Conservation (phyloP, 352 stramenopile genomes). For the Phytophthora agathidicida region DNA sequence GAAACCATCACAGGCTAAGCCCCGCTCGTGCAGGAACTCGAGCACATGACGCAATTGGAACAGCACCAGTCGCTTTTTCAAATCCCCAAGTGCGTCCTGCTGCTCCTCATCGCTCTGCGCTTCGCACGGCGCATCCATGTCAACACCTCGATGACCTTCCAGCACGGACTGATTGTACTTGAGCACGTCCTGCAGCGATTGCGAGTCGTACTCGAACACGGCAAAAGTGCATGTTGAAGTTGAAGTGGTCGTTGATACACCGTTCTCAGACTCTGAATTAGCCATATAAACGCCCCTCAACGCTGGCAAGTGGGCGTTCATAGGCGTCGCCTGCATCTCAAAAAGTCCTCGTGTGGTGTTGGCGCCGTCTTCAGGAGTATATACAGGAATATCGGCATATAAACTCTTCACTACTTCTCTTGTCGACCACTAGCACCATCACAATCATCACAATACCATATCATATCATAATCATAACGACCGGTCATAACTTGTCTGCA, state of each 20-base stretch:
- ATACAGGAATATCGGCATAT: conserved; percentile 58
- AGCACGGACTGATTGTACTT: conserved; percentile 74
- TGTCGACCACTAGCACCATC: conserved; percentile 25
- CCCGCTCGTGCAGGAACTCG: conserved; percentile 48
- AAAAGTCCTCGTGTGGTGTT: conserved; percentile 30
- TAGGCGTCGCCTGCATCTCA: conserved; percentile 30
- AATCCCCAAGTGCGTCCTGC: conserved; percentile 44
- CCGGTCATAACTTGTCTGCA: neutral
- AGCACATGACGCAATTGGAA: conserved; percentile 65
- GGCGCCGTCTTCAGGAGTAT: conserved; percentile 18
- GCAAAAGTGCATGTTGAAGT: conserved; percentile 37
- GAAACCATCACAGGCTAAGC: conserved; percentile 51
- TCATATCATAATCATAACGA: neutral
- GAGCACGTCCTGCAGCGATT: conserved; percentile 73
- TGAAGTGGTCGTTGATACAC: conserved; percentile 3
- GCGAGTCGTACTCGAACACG: conserved; percentile 71
- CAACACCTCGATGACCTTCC: conserved; percentile 32
- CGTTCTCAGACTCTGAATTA: neutral
- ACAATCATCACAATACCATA: neutral
- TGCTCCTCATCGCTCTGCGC: conserved; percentile 25
- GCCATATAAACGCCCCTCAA: conserved; percentile 47
- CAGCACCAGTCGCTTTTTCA: conserved; percentile 73
- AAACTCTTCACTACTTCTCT: conserved; percentile 47
- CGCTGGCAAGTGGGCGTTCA: conserved; percentile 35
- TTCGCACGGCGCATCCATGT: conserved; percentile 15